Base-by-base conservation (phyloP, 176 grass and related monocot genomes). In the Olyra latifolia region DNA sequence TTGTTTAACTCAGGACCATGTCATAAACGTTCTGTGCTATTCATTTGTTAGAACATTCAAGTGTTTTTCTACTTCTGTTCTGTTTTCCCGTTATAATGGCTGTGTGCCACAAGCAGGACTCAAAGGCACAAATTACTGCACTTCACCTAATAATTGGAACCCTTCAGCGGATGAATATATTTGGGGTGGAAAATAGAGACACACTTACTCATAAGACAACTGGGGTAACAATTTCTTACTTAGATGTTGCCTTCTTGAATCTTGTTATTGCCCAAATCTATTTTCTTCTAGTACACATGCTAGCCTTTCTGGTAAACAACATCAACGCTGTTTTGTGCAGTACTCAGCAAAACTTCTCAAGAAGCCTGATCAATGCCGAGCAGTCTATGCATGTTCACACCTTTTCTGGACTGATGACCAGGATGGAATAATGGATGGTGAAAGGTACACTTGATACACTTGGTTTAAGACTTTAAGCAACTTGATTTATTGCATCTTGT, bases 341-440 rank as follows among this genome's bases (percentile, higher is more conserved):
- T 99, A 99, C 87, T 95, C 96, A 5, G 93, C 96, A 64, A 99
- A 99, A 80, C 96, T 99, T 86, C 80, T 99, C 46, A 99, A 99
- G 90, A 99, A 99, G 50, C 92, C 88, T 59, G 92, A 99, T 85
- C 96, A 99, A 71, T 99, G 92, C 59, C 88, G 96, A 87, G 96
- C 96, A 48, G 96, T 99, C 64, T 99, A 99, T 91, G 96, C 92
- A 64, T 99, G 96, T 75, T 99, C 96, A 79, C 96, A 99, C 77
- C 88, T 99, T 71, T 99, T 99, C 76, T 99, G 92, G 96, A 90
- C 91, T 55, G 96, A 99, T 65, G 96, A 95, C 66, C 92, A 99
- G 80, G 96, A 99, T 84, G 96, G 96, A 75, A 80, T 99, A 74
- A 95, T 93, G 91, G 96, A 99, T 72, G 93, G 93, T 63, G 96